Conservation (phyloP, 2,329 filamentous ascomycete genomes). For the Cyclaneusma minus region DNA sequence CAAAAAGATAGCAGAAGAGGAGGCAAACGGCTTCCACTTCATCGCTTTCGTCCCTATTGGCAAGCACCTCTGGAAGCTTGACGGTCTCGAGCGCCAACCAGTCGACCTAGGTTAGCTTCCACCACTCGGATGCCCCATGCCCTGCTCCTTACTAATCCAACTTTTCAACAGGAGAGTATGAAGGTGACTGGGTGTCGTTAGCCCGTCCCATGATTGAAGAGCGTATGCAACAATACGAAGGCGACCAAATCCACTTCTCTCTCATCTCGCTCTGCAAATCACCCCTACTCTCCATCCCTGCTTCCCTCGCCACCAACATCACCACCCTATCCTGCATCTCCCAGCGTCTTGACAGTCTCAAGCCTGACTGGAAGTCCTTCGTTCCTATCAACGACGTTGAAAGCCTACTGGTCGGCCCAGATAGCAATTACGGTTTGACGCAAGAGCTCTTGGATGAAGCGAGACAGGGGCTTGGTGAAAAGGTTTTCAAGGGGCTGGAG, state of each 20-base stretch:
- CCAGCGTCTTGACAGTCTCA: conserved; percentile 20
- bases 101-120: conserved; percentile 38
- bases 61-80: conserved; percentile 73
- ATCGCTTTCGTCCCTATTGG: conserved; percentile 71
- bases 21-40: conserved; percentile 67
- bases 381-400: conserved; percentile 4
- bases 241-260: conserved; percentile 56
- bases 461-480: too few relatives aligned
- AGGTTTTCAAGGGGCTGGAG: too few relatives aligned
- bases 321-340: conserved; percentile 24
- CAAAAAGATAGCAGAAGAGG: conserved; percentile 27
- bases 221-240: conserved; percentile 52
- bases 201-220: conserved; percentile 48
- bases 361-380: conserved; percentile 27
- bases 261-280: conserved; percentile 61
- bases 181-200: conserved; percentile 44
- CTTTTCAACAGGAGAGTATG: conserved; percentile 10
- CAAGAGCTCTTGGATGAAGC: conserved; percentile 7
- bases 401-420: conserved; percentile 4
- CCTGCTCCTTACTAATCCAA: conserved; percentile 6
- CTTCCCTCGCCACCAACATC: conserved; percentile 25
- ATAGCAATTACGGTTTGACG: conserved; percentile 8
- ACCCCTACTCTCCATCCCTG: conserved; percentile 27
- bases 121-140: conserved; percentile 4
- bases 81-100: conserved; percentile 64